These are phyloP conservation scores for Zymoseptoria crescenta DNA, from an alignment of 2,329 filamentous ascomycete species.

Conservation along the genomic window DNA sequence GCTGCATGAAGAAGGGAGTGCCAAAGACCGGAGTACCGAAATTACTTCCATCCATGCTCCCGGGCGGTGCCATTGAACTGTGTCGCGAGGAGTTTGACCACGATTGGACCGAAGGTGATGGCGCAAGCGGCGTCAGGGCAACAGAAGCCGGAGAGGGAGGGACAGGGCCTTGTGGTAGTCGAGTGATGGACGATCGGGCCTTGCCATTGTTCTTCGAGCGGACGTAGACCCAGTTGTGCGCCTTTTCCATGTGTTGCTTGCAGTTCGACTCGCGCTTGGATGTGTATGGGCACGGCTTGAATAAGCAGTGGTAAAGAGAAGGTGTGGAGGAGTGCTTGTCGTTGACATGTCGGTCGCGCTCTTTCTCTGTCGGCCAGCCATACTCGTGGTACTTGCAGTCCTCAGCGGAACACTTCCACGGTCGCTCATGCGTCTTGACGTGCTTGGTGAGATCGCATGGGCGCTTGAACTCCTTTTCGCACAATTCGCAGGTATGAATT, in stretches of 20 bases:
- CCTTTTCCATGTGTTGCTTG: conserved; percentile 99
- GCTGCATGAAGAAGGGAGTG: conserved; percentile 22
- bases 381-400: conserved; percentile 84
- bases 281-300: conserved; percentile 77
- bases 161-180: conserved; percentile 52
- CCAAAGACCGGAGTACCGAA: conserved; percentile 21
- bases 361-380: conserved; percentile 96
- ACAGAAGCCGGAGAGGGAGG: conserved; percentile 54
- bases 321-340: conserved; percentile 85
- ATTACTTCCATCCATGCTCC: conserved; percentile 25
- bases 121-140: conserved; percentile 30
- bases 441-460: conserved; percentile 98
- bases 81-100: conserved; percentile 24
- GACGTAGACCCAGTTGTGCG: conserved; percentile 82
- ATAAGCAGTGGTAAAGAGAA: conserved; percentile 75
- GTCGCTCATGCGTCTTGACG: conserved; percentile 93
- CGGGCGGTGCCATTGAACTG: conserved; percentile 27
- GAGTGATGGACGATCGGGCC: conserved; percentile 46
- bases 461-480: conserved; percentile 88
- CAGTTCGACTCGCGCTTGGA: conserved; percentile 95
- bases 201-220: conserved; percentile 89
- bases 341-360: conserved; percentile 90
- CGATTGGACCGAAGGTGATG: conserved; percentile 36
- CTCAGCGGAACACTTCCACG: conserved; percentile 79
- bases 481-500: conserved; percentile 56